Conservation (phyloP, 352 stramenopile genomes). For the Pythium volutum region DNA sequence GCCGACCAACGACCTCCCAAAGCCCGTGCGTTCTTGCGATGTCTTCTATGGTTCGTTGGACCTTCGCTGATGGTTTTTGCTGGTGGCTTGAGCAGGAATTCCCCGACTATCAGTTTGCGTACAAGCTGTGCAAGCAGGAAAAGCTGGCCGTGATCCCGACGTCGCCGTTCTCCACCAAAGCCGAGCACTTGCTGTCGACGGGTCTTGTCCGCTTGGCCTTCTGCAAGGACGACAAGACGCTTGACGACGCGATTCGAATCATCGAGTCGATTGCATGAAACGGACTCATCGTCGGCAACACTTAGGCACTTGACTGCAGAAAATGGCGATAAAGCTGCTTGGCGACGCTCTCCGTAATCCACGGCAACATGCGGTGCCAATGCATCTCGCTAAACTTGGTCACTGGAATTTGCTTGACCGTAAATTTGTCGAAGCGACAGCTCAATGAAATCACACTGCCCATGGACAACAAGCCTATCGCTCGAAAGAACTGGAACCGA, state of each 20-base stretch:
- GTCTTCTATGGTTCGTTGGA: not conserved
- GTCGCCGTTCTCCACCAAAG: constrained; percentile 90
- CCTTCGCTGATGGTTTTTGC: constrained; percentile 6
- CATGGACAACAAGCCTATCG: constrained; percentile 44
- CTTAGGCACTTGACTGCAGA: constrained; percentile 20
- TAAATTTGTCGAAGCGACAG: constrained; percentile 76
- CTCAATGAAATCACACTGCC: constrained; percentile 67
- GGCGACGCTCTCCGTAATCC: constrained; percentile 57
- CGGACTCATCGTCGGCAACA: not conserved
- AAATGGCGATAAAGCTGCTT: constrained; percentile 52
- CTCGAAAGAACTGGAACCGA: constrained; percentile 59
- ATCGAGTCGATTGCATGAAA: constrained; percentile 34
- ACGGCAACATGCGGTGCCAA: constrained; percentile 83
- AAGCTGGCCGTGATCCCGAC: constrained; percentile 94
- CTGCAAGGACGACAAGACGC: constrained; percentile 95
- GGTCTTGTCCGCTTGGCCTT: constrained; percentile 92
- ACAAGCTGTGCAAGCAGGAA: constrained; percentile 88
- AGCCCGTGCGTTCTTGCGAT: constrained; percentile 37
- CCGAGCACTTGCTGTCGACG: constrained; percentile 75
- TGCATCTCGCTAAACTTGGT: constrained; percentile 86
- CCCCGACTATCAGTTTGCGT: constrained; percentile 85
- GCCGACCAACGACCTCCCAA: constrained; percentile 46
- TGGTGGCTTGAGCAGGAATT: constrained; percentile 45
- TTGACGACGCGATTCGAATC: constrained; percentile 82
- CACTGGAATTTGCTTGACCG: constrained; percentile 52